phyloP scores from a whole-genome alignment of 768 basidiomycete genomes.

The Tulasnella sp. region DNA sequence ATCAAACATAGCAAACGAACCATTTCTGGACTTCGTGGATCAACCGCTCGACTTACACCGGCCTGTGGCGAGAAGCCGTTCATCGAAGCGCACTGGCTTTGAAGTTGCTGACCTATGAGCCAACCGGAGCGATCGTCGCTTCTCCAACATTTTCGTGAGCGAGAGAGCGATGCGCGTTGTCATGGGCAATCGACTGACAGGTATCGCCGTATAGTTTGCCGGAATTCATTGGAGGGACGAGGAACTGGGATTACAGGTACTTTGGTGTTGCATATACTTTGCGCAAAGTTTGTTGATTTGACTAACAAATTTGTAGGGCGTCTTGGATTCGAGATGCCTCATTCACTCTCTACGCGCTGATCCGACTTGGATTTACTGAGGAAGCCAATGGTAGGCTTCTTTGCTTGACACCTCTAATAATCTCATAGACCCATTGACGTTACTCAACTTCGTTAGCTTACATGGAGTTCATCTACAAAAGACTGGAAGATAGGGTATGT shows the following conservation, averaged over 20 bases:
- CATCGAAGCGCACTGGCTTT: constrained; percentile 86
- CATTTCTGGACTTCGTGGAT: constrained; percentile 87
- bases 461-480: constrained; percentile 83
- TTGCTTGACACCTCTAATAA: background rate
- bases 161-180: too few species aligned
- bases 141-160: constrained; percentile 76
- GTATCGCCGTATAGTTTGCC: constrained; percentile 37
- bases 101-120: constrained; percentile 87
- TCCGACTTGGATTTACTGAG: constrained; percentile 86
- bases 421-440: background rate
- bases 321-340: constrained; percentile 95
- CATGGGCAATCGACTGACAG: background rate
- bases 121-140: constrained; percentile 88
- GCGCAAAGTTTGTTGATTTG: background rate
- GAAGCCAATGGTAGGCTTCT: constrained; percentile 66
- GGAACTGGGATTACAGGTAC: constrained; percentile 77
- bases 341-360: constrained; percentile 90
- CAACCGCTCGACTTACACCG: constrained; percentile 75
- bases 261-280: background rate
- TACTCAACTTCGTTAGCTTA: constrained; percentile 40
- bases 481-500: constrained; percentile 50
- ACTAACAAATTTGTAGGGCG: constrained; percentile 32
- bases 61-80: constrained; percentile 93
- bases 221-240: constrained; percentile 78
- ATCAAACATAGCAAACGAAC: constrained; percentile 46